These are phyloP conservation scores for Nemania abortiva DNA, from an alignment of 2,329 filamentous ascomycete genomes.

Conservation along the genomic window DNA sequence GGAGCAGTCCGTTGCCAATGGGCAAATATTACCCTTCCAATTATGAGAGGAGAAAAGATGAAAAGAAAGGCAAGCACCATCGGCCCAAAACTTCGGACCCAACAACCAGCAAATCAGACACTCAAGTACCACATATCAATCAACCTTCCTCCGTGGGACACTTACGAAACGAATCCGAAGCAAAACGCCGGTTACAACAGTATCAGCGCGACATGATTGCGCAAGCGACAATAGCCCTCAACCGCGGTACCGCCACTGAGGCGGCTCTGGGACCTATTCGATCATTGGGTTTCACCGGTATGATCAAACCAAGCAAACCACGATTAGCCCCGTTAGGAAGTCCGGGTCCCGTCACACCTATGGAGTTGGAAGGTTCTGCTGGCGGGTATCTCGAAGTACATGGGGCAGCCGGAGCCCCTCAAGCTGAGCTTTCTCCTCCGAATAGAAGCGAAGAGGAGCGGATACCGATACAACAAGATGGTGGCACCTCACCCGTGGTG, in stretches of 20 bases:
- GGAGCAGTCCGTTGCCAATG: conserved; percentile 63
- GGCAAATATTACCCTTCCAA: conserved; percentile 75
- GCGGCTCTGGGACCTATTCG: conserved; percentile 54
- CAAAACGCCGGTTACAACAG: conserved; percentile 65
- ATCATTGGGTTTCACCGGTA: conserved; percentile 55
- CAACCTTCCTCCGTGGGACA: conserved; percentile 46
- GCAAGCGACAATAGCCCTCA: conserved; percentile 64
- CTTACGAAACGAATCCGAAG: conserved; percentile 59
- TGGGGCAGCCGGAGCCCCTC: conserved; percentile 39
- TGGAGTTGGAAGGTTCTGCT: conserved; percentile 64
- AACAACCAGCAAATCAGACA: conserved; percentile 53
- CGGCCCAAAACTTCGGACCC: conserved; percentile 45
- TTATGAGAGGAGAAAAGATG: conserved; percentile 61
- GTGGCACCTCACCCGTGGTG: conserved; percentile 50
- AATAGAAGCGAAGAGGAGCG: conserved; percentile 52
- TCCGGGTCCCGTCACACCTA: conserved; percentile 71
- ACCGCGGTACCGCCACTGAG: conserved; percentile 48
- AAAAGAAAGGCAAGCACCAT: conserved; percentile 43
- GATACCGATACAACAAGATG: conserved; percentile 50
- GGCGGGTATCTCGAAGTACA: conserved; percentile 56
- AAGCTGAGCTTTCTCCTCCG: conserved; percentile 49
- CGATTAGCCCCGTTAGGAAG: conserved; percentile 66
- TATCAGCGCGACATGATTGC: conserved; percentile 73
- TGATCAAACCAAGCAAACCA: conserved; percentile 59
- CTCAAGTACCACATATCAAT: conserved; percentile 50